Conservation (phyloP, 805 yeast genomes). For the Candida silvatica region DNA sequence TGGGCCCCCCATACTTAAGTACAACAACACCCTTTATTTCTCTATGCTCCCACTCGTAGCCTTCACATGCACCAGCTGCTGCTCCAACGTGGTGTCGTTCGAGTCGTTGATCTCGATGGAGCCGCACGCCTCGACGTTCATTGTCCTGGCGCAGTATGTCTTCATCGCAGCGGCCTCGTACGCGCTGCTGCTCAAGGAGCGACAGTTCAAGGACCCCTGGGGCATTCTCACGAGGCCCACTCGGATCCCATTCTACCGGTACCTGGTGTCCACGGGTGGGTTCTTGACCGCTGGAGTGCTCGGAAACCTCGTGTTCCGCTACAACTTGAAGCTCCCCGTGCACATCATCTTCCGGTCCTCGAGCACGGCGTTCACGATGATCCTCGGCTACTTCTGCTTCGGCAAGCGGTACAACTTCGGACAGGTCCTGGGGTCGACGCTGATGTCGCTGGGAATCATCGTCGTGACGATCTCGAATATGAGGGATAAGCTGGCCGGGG, state of each 20-base stretch:
- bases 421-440: slow-evolving; percentile 42
- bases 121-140: slow-evolving; percentile 34
- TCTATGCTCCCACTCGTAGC: slow-evolving; percentile 5
- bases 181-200: slow-evolving; percentile 19
- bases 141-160: slow-evolving; percentile 53
- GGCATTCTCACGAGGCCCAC: slow-evolving; percentile 18
- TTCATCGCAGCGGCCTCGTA: slow-evolving; percentile 40
- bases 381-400: slow-evolving; percentile 40
- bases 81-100: slow-evolving; percentile 56
- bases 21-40: too few relatives aligned
- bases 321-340: slow-evolving; percentile 52
- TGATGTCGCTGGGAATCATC: slow-evolving; percentile 49
- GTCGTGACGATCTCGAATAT: slow-evolving; percentile 25
- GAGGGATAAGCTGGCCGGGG: neutral
- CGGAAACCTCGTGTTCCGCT: slow-evolving; percentile 51
- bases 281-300: slow-evolving; percentile 43
- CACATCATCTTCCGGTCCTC: slow-evolving; percentile 62
- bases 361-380: slow-evolving; percentile 54
- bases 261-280: slow-evolving; percentile 38
- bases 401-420: slow-evolving; percentile 32
- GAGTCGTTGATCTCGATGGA: slow-evolving; percentile 39
- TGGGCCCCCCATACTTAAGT: too few relatives aligned
- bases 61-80: slow-evolving; percentile 64
- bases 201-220: slow-evolving; percentile 19
- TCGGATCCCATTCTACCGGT: slow-evolving; percentile 33